phyloP scores from a whole-genome alignment of 495 filamentous ascomycete genomes.

The Tetracladium marchalianum region DNA sequence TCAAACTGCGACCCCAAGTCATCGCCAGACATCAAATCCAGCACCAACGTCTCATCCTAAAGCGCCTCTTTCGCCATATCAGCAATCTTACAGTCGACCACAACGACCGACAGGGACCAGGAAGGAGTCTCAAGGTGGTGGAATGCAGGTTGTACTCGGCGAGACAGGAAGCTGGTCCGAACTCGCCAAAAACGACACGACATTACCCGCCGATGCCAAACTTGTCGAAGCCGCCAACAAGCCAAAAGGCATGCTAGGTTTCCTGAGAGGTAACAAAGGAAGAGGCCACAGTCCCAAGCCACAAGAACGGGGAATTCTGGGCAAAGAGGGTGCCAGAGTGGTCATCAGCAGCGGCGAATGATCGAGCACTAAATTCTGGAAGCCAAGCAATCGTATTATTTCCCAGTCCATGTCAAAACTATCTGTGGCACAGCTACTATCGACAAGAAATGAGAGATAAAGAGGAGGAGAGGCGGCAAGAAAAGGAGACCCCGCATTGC shows the following conservation, averaged over 20 bases:
- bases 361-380: background rate
- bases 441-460: too few species aligned
- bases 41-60: constrained; percentile 24
- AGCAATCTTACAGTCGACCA: constrained; percentile 29
- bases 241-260: constrained; percentile 65
- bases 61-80: constrained; percentile 34
- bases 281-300: constrained; percentile 88
- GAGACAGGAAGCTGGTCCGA: constrained; percentile 84
- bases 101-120: constrained; percentile 37
- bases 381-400: too few species aligned
- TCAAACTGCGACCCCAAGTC: constrained; percentile 19
- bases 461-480: too few species aligned
- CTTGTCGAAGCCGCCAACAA: constrained; percentile 33
- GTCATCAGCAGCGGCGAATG: constrained; percentile 38
- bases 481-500: too few species aligned
- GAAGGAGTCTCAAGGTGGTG: constrained; percentile 70
- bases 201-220: constrained; percentile 57
- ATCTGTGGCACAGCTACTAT: too few species aligned
- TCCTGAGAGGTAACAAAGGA: constrained; percentile 80
- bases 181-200: constrained; percentile 71
- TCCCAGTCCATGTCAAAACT: too few species aligned
- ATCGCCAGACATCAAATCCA: constrained; percentile 8
- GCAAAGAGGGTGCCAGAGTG: constrained; percentile 87
- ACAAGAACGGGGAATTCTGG: constrained; percentile 84
- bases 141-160: constrained; percentile 83